Base-by-base conservation (phyloP, 2,329 filamentous ascomycete species). In the Grosmannia huntii region DNA sequence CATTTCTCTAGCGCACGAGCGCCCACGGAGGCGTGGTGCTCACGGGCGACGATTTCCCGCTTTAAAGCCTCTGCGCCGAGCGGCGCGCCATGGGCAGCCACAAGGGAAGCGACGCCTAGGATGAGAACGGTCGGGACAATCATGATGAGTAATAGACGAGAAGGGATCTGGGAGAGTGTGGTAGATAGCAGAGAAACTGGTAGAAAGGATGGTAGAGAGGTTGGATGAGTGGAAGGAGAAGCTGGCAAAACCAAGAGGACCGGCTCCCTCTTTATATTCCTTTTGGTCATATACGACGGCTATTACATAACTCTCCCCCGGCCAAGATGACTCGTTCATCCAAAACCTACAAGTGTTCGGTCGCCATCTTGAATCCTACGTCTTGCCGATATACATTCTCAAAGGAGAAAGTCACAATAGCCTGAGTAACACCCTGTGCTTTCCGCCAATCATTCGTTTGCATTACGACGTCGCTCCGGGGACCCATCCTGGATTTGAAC, bases 1-100 rank as follows among this genome's bases (percentile, higher is more conserved):
- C 75, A 76, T 55, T 70, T 63, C 52, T 65, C 67, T 6, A 76
- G 67, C 19, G 72, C 72, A 48, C 73, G 71, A 53, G 68, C 67
- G 52, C 66, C 69, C 38, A 66, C 19, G 33, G 62, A 60, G 31
- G 69, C 69, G 38, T 64, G 63, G 49, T 66, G 59, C 49, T 71
- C 69, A 56, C 69, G 68, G 33, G 66, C 67, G 19, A 65, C 60
- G 44, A 71, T 63, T 60, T 70, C 68, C 33, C 69, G 66, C 65
- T 69, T 69, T 61, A 70, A 67, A 54, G 67, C 61, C 5, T 62
- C 53, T 33, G 60, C 57, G 57, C 64, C 61, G 56, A 70, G 69
- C 21, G 64, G 59, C 64, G 70, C 67, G 51, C 69, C 69, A 11
- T 68, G 68, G 59, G 48, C 48, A 19, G 48, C 48, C 1, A 19